These are phyloP conservation scores for Hyaloscypha bicolor DNA, from an alignment of 495 filamentous ascomycete genomes.

Conservation along the genomic window DNA sequence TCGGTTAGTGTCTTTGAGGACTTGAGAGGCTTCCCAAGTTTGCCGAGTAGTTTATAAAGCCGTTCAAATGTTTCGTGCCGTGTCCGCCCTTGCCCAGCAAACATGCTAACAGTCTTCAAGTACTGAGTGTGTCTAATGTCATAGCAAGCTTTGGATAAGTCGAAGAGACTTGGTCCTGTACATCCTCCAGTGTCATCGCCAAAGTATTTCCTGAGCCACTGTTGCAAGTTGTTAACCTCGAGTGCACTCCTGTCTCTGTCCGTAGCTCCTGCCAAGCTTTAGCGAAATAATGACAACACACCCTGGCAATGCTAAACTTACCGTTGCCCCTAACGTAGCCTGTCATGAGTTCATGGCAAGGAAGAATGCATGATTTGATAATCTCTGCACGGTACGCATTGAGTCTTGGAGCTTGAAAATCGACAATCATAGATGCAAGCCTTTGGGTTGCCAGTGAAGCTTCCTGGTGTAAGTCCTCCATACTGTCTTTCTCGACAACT, in stretches of 20 bases:
- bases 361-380: neutral
- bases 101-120: neutral
- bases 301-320: neutral
- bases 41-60: neutral
- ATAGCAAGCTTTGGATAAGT: slow-evolving; percentile 1
- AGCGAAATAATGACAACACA: neutral
- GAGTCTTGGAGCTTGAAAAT: neutral
- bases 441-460: neutral
- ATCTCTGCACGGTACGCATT: neutral
- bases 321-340: neutral
- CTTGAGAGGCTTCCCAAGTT: neutral
- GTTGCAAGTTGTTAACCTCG: neutral
- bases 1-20: neutral
- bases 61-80: neutral
- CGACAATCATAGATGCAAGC: neutral
- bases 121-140: slow-evolving; percentile 1
- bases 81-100: neutral
- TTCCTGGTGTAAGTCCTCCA: neutral
- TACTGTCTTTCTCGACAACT: neutral
- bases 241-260: neutral
- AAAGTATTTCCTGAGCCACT: slow-evolving; percentile 1
- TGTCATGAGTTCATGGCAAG: neutral
- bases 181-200: neutral
- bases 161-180: neutral
- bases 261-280: neutral